Conservation (phyloP, 768 basidiomycete genomes). For the Solioccasus polychromus region DNA sequence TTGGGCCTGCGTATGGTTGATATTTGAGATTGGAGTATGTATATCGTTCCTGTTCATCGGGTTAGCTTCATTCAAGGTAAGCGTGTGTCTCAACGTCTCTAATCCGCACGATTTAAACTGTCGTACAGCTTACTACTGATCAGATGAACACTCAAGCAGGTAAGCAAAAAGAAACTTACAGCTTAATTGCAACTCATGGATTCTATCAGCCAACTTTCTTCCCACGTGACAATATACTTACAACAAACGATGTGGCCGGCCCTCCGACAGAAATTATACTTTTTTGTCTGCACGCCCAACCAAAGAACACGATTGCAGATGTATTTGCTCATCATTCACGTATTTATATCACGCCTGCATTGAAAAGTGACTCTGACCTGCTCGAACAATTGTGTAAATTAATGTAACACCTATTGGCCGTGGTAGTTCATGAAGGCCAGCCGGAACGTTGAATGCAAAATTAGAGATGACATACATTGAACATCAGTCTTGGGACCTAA, state of each 20-base stretch:
- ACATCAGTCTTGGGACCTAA: conserved; percentile 10
- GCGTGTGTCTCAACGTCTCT: conserved; percentile 3
- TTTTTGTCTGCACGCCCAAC: conserved; percentile 11
- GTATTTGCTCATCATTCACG: conserved; percentile 25
- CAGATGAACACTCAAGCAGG: conserved; percentile 65
- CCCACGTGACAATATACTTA: conserved; percentile 45
- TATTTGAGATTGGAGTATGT: conserved; percentile 72
- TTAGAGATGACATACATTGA: not conserved
- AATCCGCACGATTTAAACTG: conserved; percentile 2
- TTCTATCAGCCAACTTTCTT: conserved; percentile 51
- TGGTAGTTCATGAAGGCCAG: not conserved
- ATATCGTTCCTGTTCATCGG: conserved; percentile 80
- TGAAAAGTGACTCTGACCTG: conserved; percentile 19
- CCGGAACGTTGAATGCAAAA: not conserved
- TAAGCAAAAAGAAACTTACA: conserved; percentile 32
- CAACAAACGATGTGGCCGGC: not conserved
- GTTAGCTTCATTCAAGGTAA: conserved; percentile 78
- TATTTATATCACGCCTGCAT: conserved; percentile 32
- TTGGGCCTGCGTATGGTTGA: conserved; percentile 85
- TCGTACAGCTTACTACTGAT: conserved; percentile 34
- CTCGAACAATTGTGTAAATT: conserved; percentile 26
- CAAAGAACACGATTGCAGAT: conserved; percentile 19
- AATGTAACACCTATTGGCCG: conserved; percentile 24
- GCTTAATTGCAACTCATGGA: conserved; percentile 6
- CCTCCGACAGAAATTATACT: conserved; percentile 4